Evolutionary conservation across 345 rosid species (phyloP).

Genomic region (Gossypium sturtianum): DNA sequence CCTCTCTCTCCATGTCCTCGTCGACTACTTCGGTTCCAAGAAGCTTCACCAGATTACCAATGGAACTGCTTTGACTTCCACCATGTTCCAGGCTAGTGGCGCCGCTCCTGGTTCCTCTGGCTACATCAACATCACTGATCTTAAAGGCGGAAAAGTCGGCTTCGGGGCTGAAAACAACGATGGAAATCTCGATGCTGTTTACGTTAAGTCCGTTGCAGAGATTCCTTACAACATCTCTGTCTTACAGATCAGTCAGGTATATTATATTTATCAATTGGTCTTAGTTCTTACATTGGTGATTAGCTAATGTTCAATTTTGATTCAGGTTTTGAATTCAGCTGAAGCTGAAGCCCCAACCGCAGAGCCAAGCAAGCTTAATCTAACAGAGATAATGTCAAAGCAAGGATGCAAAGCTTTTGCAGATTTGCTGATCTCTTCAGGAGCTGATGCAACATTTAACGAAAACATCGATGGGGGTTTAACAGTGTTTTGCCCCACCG

Average conservation of each 20-base stretch:
- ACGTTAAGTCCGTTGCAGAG: constrained; percentile 67
- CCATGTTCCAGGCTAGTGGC: constrained; percentile 92
- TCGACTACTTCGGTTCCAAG: constrained; percentile 87
- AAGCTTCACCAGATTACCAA: constrained; percentile 85
- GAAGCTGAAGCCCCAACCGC: constrained; percentile 90
- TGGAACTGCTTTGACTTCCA: constrained; percentile 62
- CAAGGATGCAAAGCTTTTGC: constrained; percentile 85
- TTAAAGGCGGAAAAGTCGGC: constrained; percentile 90
- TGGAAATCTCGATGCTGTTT: constrained; percentile 47
- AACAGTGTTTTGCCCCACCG: constrained; percentile 86
- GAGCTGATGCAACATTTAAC: constrained; percentile 62
- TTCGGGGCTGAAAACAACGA: constrained; percentile 56
- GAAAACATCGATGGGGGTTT: constrained; percentile 75
- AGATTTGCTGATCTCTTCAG: constrained; percentile 48
- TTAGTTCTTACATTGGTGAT: neutral
- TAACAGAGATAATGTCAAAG: constrained; percentile 59
- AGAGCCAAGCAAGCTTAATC: constrained; percentile 52
- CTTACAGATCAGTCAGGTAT: constrained; percentile 63
- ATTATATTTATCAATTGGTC: neutral
- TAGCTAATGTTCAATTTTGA: neutral
- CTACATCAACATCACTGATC: constrained; percentile 71
- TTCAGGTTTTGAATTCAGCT: constrained; percentile 46
- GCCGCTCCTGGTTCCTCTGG: constrained; percentile 81
- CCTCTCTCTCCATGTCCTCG: constrained; percentile 82
- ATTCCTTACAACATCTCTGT: constrained; percentile 76